Evolutionary conservation across 805 yeast species (phyloP), one percentile per base, ranked within the genome.

Genomic region (Wickerhamiella parazyma): DNA sequence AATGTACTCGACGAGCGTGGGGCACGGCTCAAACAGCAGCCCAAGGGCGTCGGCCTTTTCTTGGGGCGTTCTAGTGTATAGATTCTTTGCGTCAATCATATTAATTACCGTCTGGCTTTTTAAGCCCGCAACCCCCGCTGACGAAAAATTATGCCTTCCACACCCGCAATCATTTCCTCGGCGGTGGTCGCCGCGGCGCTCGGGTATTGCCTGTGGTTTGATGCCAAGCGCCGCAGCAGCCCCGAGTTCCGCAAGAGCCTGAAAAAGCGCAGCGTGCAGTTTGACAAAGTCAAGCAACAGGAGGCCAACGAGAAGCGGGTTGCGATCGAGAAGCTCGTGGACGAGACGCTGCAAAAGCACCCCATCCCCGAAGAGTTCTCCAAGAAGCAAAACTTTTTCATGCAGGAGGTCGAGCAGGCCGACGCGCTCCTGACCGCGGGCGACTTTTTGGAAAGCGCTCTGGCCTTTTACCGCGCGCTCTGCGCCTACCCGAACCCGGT

Each of bases 401-500:
- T 87, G 70, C 71, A 73, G 49, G 86, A 83, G 62, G 87, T 89
- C 45, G 80, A 85, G 48, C 58, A 69, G 39, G 97, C 95, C 61
- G 97, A 89, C 64, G 81, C 79, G 61, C 68, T 82, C 53, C 74
- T 84, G 50, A 68, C 73, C 50, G 77, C 80, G 49, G 80, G 78
- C 51, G 46, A 49, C 39, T 48, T 51, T 44, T 64, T 80, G 50
- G 84, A 80, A 48, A 79, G 96, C 36, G 97, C 98, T 31, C 69
- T 87, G 53, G 73, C 79, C 52, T 91, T 86, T 72, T 91, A 91
- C 74, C 82, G 84, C 64, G 97, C 96, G 11, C 71, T 91, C 59
- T 75, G 84, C 34, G 87, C 86, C 41, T 89, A 87, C 64, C 97
- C 98, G 49, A 80, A 81, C 63, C 99, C 98, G 47, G 79, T 93